Conservation (phyloP, 805 yeast species). For the Spathaspora sp. region DNA sequence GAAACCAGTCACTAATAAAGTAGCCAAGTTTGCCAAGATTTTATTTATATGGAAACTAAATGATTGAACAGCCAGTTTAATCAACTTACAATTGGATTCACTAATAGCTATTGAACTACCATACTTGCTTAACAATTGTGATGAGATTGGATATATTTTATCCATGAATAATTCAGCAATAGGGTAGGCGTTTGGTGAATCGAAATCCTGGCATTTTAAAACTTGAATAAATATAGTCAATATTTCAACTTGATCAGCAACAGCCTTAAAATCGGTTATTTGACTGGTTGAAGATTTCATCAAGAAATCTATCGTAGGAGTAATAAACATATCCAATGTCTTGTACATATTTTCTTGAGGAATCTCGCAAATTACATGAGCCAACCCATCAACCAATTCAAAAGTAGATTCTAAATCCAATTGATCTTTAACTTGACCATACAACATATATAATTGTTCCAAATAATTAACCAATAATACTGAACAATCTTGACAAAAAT, state of each 20-base stretch:
- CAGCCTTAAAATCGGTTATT: constrained; percentile 27
- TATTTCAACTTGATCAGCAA: constrained; percentile 73
- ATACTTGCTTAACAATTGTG: constrained; percentile 45
- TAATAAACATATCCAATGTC: constrained; percentile 59
- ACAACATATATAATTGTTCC: constrained; percentile 73
- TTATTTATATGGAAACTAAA: constrained; percentile 55
- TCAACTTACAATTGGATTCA: constrained; percentile 69
- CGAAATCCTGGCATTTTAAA: constrained; percentile 45
- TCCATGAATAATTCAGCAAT: constrained; percentile 51
- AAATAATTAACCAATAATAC: constrained; percentile 57
- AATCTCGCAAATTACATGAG: constrained; percentile 70
- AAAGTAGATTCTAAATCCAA: constrained; percentile 67
- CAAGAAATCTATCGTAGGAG: constrained; percentile 55
- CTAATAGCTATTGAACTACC: constrained; percentile 63
- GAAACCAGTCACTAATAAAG: constrained; percentile 67
- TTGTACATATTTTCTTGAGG: constrained; percentile 49
- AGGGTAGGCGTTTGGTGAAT: constrained; percentile 39
- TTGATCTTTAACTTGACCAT: constrained; percentile 46
- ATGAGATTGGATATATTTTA: constrained; percentile 55
- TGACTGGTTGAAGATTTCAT: constrained; percentile 14
- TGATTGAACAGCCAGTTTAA: constrained; percentile 62
- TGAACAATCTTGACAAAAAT: constrained; percentile 90
- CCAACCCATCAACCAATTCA: constrained; percentile 86
- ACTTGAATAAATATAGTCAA: constrained; percentile 57
- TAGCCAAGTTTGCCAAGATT: constrained; percentile 62